phyloP scores from a whole-genome alignment of 306 rosid species.

The Malus fusca region DNA sequence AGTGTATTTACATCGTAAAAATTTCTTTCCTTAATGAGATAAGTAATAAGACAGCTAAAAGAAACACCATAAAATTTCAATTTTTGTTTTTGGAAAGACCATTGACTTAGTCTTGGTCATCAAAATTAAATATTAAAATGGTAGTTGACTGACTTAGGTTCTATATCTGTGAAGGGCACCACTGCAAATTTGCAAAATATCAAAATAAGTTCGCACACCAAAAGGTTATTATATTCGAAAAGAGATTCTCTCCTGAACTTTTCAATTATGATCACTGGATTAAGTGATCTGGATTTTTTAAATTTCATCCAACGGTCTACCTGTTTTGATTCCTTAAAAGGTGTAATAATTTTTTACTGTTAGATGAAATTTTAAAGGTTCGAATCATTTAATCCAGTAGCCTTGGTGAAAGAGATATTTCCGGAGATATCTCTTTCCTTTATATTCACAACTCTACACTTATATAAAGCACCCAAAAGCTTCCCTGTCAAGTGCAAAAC shows the following conservation, averaged over 20 bases:
- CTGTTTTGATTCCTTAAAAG: no score
- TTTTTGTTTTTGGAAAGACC: neutral
- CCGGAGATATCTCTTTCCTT: neutral
- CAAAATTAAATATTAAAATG: neutral
- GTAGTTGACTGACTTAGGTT: neutral
- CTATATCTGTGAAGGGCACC: neutral
- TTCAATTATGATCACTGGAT: accelerated
- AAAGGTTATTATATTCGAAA: neutral
- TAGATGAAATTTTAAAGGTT: accelerated
- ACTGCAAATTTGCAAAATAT: neutral
- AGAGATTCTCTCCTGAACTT: accelerated
- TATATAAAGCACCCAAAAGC: neutral
- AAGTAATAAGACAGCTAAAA: neutral
- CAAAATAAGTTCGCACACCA: neutral
- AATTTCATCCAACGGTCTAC: accelerated
- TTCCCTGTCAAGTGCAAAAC: neutral
- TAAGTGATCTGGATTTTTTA: accelerated
- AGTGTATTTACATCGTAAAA: no score
- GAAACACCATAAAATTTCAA: neutral
- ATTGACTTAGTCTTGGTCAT: neutral
- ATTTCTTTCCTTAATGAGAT: neutral
- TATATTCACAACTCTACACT: neutral
- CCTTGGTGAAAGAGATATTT: no score
- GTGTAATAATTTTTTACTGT: no score
- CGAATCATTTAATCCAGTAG: accelerated